A percentile compares a stretch with the other conserved stretches of the same genome.
Conservation (phyloP, 306 rosid species). For the Castanopsis chinensis region DNA sequence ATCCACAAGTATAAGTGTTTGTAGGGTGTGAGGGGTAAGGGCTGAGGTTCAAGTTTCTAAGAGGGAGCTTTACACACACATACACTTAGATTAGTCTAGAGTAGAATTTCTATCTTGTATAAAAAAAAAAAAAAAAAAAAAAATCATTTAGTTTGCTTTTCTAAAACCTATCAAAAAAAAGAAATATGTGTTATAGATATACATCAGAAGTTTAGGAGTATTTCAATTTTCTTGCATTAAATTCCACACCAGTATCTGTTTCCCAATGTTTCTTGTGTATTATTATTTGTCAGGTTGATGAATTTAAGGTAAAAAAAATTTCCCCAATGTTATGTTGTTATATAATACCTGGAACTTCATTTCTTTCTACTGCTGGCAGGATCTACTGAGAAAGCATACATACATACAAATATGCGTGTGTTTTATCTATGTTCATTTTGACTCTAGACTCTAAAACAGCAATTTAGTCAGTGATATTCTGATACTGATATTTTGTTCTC, state of each 20-base stretch:
- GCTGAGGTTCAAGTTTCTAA: fast-evolving
- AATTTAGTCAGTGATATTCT: slow-evolving; percentile 17
- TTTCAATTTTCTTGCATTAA: neutral
- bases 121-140: too few relatives aligned
- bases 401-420: neutral
- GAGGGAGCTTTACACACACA: fast-evolving
- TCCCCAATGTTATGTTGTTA: neutral
- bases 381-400: neutral
- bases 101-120: too few relatives aligned
- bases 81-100: too few relatives aligned
- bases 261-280: neutral
- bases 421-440: neutral
- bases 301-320: neutral
- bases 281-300: neutral
- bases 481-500: slow-evolving; percentile 23
- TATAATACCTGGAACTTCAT: neutral
- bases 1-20: too few relatives aligned
- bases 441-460: neutral
- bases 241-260: neutral
- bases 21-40: too few relatives aligned
- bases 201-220: neutral
- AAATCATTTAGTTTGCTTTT: too few relatives aligned
- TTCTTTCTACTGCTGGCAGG: neutral
- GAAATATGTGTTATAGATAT: neutral
- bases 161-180: too few relatives aligned